Percentiles rank a stretch among this genome's conserved stretches.
Conservation (phyloP, 2,329 filamentous ascomycete species). For the Tolypocladium inflatum region DNA sequence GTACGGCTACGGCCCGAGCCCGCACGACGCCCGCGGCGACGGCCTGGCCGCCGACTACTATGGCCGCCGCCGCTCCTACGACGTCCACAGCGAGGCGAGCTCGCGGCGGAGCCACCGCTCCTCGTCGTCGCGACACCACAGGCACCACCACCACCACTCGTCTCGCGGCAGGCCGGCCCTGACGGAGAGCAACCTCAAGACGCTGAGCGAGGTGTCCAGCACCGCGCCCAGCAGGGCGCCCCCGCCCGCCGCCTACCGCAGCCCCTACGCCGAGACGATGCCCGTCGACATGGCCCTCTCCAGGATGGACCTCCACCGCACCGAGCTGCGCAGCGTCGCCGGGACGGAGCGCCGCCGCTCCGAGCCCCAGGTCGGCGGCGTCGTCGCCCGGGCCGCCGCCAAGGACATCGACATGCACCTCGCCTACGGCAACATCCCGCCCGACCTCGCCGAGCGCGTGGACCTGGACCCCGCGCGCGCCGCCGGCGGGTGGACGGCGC, state of each 20-base stretch:
- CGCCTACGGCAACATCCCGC: constrained; percentile 77
- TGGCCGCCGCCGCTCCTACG: constrained; percentile 18
- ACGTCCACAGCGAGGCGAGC: constrained; percentile 25
- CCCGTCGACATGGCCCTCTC: constrained; percentile 33
- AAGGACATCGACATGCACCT: constrained; percentile 78
- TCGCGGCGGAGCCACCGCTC: constrained; percentile 33
- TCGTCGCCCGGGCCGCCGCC: constrained; percentile 9
- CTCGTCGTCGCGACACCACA: constrained; percentile 20
- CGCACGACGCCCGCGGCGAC: constrained; percentile 19
- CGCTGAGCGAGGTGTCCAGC: constrained; percentile 42
- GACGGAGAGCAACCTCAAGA: constrained; percentile 43
- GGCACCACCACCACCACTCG: constrained; percentile 17
- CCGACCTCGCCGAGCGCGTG: constrained; percentile 47
- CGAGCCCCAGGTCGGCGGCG: constrained; percentile 22
- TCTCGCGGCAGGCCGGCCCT: constrained; percentile 29
- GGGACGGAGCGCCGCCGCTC: constrained; percentile 18
- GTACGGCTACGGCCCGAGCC: constrained; percentile 13
- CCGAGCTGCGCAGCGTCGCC: constrained; percentile 17
- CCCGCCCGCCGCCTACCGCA: constrained; percentile 29
- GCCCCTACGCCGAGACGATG: constrained; percentile 23
- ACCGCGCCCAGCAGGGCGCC: constrained; percentile 34
- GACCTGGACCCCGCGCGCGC: constrained; percentile 41
- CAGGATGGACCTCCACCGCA: constrained; percentile 15
- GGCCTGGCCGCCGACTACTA: constrained; percentile 19
- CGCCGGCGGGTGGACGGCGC: constrained; percentile 41